Evolutionary conservation across 495 filamentous ascomycete genomes (phyloP), one percentile per base, ranked within the genome.

Genomic region (Chaetomidium leptoderma): DNA sequence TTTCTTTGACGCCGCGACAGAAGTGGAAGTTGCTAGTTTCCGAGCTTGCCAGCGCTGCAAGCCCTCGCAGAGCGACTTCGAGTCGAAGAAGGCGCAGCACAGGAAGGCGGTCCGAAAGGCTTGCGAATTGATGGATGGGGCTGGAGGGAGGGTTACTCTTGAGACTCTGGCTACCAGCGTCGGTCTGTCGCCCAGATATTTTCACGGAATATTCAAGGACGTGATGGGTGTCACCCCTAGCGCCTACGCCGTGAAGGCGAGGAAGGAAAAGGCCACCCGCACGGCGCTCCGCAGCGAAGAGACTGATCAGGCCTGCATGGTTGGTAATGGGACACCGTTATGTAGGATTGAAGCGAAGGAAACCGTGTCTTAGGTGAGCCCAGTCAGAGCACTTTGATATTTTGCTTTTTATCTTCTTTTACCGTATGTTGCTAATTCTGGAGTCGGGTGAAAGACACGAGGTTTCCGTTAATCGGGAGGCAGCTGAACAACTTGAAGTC

Each of bases 21-120:
- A 48, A 6, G 46, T 29, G n/a, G 27, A 48, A 14, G 33, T 1
- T 3, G 46, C 46, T 48, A 29, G 46, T 3, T 48, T 48, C 16
- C 46, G 46, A 11, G 46, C 46, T 4, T 48, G 46, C 29, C 27
- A 33, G 29, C 46, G 46, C 46, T 48, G 46, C 46, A 32, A 48
- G 29, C 46, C 46, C 7, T 48, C 46, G 6, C 27, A 48, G 14
- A 33, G 4, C n/a, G 27, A 48, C 29, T 23, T 32, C 6, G 46
- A 33, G 23, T 16, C 42, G 7, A 17, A 33, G 27, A 16, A 11
- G 29, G 16, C 27, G 6, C n/a, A 19, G 7, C 46, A 48, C n/a
- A 26, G 21, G 16, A 33, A 48, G 29, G 46, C 46, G 6, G 27
- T 48, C n/a, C 27, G 46, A 19, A 48, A 48, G 29, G 46, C 46